Base-by-base conservation (phyloP, 495 filamentous ascomycete species). In the Jackrogersella minutella region DNA sequence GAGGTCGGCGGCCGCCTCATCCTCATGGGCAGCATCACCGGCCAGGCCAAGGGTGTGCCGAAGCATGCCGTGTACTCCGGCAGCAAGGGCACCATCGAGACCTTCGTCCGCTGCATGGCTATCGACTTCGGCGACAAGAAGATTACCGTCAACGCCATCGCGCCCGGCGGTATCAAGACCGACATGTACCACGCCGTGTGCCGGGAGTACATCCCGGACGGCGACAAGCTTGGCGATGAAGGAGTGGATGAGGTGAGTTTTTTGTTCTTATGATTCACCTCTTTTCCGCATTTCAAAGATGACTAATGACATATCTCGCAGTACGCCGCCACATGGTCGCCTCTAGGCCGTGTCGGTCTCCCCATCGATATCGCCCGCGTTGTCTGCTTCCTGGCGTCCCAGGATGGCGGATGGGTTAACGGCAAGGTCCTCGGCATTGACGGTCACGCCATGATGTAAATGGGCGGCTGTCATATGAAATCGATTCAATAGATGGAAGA, bases 61-160 rank as follows among this genome's bases (percentile, higher is more conserved):
- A 84, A 90, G 71, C 91, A 93, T 74, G 84, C 88, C 2, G 79
- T 94, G 37, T 93, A 94, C 78, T 87, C 90, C 26, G 89, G 86
- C 28, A 85, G 80, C 77, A 93, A 94, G 82, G 88, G 88, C 68
- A 88, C 91, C 1, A 85, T 93, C 52, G 90, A 92, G 72, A 89
- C 87, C n/a, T 88, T 94, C 73, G 87, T 87, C 62, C 87, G 90
- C 74, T 84, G 83, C 55, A 91, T 94, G 70, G 85, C 91, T 9
- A 76, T 85, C 3, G 91, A 94, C 73, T 91, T 87, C 68, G 90
- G 90, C 13, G 81, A 82, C 70, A 86, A 86, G 75, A 84, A 85
- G 44, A 90, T 91, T 76, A 93, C 90, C 0, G 90, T 92, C 61
- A 92, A 93, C 58, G 87, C 86, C 1, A 85, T 93, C 36, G 90